phyloP scores from a whole-genome alignment of 23 red algal species.

The Porphyridium purpureum region DNA sequence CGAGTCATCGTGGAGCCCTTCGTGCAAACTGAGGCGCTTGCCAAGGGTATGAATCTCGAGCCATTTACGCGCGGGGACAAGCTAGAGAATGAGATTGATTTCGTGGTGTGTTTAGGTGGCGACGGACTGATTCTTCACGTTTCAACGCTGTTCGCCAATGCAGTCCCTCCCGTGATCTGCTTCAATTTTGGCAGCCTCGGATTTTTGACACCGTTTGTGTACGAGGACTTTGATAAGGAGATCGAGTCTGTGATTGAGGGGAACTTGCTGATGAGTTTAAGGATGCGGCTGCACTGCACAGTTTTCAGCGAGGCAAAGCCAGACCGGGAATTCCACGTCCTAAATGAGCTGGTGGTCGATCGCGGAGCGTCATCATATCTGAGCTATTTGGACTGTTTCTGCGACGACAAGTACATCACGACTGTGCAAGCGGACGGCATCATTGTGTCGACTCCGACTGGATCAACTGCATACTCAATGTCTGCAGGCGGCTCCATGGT shows the following conservation, averaged over 20 bases:
- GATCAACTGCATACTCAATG: conserved; percentile 84
- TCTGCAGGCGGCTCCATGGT: conserved; percentile 92
- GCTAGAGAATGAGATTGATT: conserved; percentile 57
- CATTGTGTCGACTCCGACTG: conserved; percentile 97
- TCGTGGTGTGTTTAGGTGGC: conserved; percentile 75
- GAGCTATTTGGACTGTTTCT: conserved; percentile 92
- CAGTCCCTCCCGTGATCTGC: conserved; percentile 57
- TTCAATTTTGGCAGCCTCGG: conserved; percentile 81
- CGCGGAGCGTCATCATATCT: conserved; percentile 88
- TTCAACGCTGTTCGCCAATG: conserved; percentile 30
- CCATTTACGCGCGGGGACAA: conserved; percentile 21
- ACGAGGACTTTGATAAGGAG: conserved; percentile 42
- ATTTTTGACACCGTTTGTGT: conserved; percentile 81
- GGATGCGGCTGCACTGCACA: conserved; percentile 79
- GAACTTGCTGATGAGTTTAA: conserved; percentile 54
- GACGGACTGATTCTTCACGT: conserved; percentile 84
- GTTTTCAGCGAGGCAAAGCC: conserved; percentile 23
- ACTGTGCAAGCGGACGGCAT: conserved; percentile 96
- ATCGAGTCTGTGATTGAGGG: conserved; percentile 42
- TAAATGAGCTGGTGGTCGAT: conserved; percentile 97
- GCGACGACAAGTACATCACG: conserved; percentile 91
- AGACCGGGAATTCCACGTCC: conserved; percentile 52
- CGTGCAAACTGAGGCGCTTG: conserved; percentile 64
- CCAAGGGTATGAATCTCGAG: conserved; percentile 65
- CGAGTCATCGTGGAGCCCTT: conserved; percentile 76